phyloP scores from a whole-genome alignment of 768 basidiomycete species.

The Tricholoma sp. region DNA sequence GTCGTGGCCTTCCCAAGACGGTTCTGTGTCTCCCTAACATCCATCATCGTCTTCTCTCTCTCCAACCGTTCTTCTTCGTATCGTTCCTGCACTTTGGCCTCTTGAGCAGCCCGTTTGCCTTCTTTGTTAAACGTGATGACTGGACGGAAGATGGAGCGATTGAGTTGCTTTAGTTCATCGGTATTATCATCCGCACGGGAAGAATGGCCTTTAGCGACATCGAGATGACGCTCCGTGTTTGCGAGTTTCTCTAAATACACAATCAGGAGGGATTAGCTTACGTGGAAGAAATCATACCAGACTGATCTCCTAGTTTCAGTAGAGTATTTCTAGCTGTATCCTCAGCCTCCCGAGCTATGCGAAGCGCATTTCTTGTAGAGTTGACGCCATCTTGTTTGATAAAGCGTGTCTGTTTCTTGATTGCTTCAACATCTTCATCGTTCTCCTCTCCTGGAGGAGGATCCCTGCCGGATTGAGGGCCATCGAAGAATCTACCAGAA shows the following conservation, averaged over 20 bases:
- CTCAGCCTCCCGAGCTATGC: slow-evolving; percentile 93
- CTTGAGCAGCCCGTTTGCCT: slow-evolving; percentile 81
- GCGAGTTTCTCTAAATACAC: slow-evolving; percentile 70
- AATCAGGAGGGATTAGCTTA: background rate
- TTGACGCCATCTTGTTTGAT: slow-evolving; percentile 90
- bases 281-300: slow-evolving; percentile 52
- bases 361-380: slow-evolving; percentile 86
- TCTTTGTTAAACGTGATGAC: slow-evolving; percentile 93
- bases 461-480: slow-evolving; percentile 39
- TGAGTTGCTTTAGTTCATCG: slow-evolving; percentile 89
- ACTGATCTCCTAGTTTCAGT: slow-evolving; percentile 82
- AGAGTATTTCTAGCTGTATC: slow-evolving; percentile 90
- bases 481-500: slow-evolving; percentile 69
- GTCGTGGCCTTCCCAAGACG: slow-evolving; percentile 73
- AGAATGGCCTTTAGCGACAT: slow-evolving; percentile 85
- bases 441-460: slow-evolving; percentile 64
- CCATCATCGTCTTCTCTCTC: slow-evolving; percentile 80
- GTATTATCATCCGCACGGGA: slow-evolving; percentile 89
- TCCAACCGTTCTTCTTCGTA: slow-evolving; percentile 84
- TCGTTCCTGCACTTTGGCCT: slow-evolving; percentile 76
- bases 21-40: slow-evolving; percentile 83
- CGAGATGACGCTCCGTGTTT: slow-evolving; percentile 92
- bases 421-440: slow-evolving; percentile 89
- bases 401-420: slow-evolving; percentile 87
- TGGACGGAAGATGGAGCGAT: slow-evolving; percentile 91